Percentiles rank a stretch among this genome's conserved stretches.
Conservation (phyloP, 177 flowering plant species). For the Tripterygium wilfordii region DNA sequence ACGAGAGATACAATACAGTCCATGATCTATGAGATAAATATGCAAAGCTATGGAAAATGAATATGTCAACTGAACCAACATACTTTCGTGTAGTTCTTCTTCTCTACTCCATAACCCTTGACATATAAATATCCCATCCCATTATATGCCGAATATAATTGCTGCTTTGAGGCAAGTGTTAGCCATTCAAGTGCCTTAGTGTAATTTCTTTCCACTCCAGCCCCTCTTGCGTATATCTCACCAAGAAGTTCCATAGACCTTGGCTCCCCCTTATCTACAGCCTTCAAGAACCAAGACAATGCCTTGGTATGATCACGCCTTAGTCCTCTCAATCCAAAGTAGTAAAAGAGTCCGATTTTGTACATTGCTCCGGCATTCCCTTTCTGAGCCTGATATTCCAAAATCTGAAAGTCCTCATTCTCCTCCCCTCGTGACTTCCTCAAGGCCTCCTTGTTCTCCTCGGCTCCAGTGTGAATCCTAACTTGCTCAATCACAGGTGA, state of each 20-base stretch:
- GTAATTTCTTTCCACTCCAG: slow-evolving; percentile 89
- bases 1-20: too few relatives aligned
- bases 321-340: slow-evolving; percentile 90
- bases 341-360: slow-evolving; percentile 77
- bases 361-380: slow-evolving; percentile 94
- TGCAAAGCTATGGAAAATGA: too few relatives aligned
- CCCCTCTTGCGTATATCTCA: slow-evolving; percentile 91
- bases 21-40: too few relatives aligned
- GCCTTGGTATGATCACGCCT: slow-evolving; percentile 84
- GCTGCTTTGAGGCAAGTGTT: slow-evolving; percentile 68
- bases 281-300: slow-evolving; percentile 77
- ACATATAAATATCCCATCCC: slow-evolving; percentile 96
- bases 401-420: slow-evolving; percentile 93
- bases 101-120: slow-evolving; percentile 94
- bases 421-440: slow-evolving; percentile 93
- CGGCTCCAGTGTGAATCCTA: slow-evolving; percentile 80
- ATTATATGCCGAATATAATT: slow-evolving; percentile 81
- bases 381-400: slow-evolving; percentile 88
- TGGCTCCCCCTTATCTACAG: slow-evolving; percentile 88
- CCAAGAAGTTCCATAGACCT: slow-evolving; percentile 96
- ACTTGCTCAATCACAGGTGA: slow-evolving; percentile 81
- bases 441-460: slow-evolving; percentile 87
- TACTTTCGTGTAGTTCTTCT: slow-evolving; percentile 90
- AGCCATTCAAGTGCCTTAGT: slow-evolving; percentile 87
- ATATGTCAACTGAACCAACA: slow-evolving; percentile 14